Evolutionary conservation across 495 filamentous ascomycete species (phyloP), one percentile per base, ranked within the genome.

Genomic region (Neurospora sp.): DNA sequence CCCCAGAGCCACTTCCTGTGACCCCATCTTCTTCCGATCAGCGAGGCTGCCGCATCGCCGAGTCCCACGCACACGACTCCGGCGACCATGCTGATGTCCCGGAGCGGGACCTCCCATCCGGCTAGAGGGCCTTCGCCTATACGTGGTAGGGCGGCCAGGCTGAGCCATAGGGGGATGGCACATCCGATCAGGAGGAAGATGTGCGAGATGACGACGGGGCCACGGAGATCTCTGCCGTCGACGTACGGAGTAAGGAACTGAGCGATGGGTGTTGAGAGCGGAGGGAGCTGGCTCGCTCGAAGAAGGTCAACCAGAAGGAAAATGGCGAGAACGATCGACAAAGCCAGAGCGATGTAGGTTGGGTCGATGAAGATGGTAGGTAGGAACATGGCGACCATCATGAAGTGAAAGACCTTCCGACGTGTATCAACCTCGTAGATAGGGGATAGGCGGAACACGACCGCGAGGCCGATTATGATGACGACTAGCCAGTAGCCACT

Each of bases 351-450:
- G 65, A 89, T 88, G 78, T 94, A 98, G 20, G 89, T 81, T 9
- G 96, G 96, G 80, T 98, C 96, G 74, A 98, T 81, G 77, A 90
- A 96, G 3, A 90, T 90, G 2, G 92, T 88, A 12, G 96, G 93
- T 3, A 98, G 86, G 74, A 99, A 91, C 93, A 99, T 97, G 53
- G 89, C 87, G 42, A 98, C 94, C 89, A 98, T 97, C 89, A 94
- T 97, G 74, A 95, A 96, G 81, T 99, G 96, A 81, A 99, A 99
- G 10, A 99, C 92, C 81, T 99, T 99, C 44, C 96, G 89, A n/a
- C 96, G 88, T 3, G 96, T 99, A 81, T 99, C 96, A 42, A 98
- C 94, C 82, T 97, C 93, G 76, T 83, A 87, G 70, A 91, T 78
- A 16, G 89, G 81, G 44, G 91, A 91, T 37, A 98, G 85, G 41